Base-by-base conservation (phyloP, 371 early-diverging fungal species). In the Lichtheimia ornata region DNA sequence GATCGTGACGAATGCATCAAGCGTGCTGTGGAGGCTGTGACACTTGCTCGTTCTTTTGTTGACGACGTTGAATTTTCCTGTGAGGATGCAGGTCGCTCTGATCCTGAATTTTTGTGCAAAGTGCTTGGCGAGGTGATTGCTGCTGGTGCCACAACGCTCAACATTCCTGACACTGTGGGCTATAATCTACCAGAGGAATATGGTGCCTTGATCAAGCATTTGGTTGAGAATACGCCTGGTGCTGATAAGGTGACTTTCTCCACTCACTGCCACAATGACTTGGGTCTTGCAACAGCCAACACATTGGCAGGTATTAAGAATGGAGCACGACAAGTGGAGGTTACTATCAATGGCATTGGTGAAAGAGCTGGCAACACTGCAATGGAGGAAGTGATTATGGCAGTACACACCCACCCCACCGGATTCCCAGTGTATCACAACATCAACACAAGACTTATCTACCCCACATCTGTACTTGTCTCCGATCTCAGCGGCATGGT, bases 311-410 rank as follows among this genome's bases (percentile, higher is more conserved):
- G 95, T 59, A 82, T 97, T 42, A 63, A 62, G 44, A 92, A 91
- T 68, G 98, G 98, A 50, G 96, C 96, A 12, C 86, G 97, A 12
- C 98, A 97, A 70, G 95, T 97, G 5, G 98, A 97, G 69, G 97
- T 97, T 17, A 95, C 98, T 0, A 91, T 97, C 72, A 96, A 97
- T 82, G 97, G 97, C 40, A 97, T 97, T 65, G 97, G 97, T 60
- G 97, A 97, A 78, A 93, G 97, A 62, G 97, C 97, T n/a, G 96
- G 97, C 59, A 97, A 97, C 78, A 97, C 98, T 3, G 83, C 97
- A 13, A 81, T 97, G 74, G 98, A 97, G 64, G 97, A 97, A 73
- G 84, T 97, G 11, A 92, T 94, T 42, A 96, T 97, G 97, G 89
- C 94, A 43, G 80, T 96, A 41, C 91, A 93, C 65, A 94, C 94